Conservation (phyloP, 495 filamentous ascomycete species). For the Penicillium cinerascens region DNA sequence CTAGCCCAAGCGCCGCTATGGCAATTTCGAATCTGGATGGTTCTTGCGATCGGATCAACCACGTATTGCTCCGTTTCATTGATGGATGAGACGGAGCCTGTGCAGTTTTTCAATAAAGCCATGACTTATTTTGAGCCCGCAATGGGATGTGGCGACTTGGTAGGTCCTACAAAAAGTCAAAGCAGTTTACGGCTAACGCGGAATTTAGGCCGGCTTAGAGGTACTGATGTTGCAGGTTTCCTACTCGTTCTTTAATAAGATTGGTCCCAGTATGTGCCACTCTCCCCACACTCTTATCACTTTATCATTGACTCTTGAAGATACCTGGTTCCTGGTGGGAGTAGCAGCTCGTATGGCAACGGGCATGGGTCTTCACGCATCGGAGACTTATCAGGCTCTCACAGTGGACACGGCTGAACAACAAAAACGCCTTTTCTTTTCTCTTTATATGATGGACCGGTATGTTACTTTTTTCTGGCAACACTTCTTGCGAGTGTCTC, state of each 20-base stretch:
- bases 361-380: constrained; percentile 32
- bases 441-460: constrained; percentile 46
- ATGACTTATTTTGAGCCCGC: constrained; percentile 36
- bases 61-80: constrained; percentile 35
- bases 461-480: constrained; percentile 10
- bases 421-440: constrained; percentile 40
- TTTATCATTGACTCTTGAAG: constrained; percentile 3
- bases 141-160: constrained; percentile 36
- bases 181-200: not conserved
- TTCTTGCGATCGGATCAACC: constrained; percentile 39
- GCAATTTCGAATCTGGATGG: constrained; percentile 40
- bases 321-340: constrained; percentile 35
- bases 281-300: not conserved
- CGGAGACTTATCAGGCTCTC: constrained; percentile 20
- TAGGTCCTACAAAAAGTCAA: constrained; percentile 1
- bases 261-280: constrained; percentile 35
- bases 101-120: constrained; percentile 35
- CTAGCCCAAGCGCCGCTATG: constrained; percentile 26
- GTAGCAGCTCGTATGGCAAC: constrained; percentile 32
- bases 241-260: constrained; percentile 40
- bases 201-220: constrained; percentile 30
- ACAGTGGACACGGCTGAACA: constrained; percentile 27
- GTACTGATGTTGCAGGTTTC: constrained; percentile 42
- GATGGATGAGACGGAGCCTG: constrained; percentile 36
- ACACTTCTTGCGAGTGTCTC: not conserved